Base-by-base conservation (phyloP, 2,329 filamentous ascomycete species). In the Penicillium occitanis region DNA sequence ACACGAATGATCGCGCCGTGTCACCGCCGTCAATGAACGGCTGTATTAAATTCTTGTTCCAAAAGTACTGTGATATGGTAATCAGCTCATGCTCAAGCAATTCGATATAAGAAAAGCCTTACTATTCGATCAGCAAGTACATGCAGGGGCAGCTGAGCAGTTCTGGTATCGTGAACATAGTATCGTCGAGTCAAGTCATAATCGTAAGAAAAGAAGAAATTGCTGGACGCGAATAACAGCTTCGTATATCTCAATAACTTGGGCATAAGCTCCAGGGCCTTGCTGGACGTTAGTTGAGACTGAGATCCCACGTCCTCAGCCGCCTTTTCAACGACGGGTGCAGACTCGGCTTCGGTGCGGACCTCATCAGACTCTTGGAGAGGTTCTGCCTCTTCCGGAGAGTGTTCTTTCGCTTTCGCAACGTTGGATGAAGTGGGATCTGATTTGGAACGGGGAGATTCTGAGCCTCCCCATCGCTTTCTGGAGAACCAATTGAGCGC, bases 141-240 rank as follows among this genome's bases (percentile, higher is more conserved):
- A 75, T 92, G 86, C 3, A 97, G 81, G 5, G 93, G 89, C 4
- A 86, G 70, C 55, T 84, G 83, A 14, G 80, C 78, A 28, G 73
- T 77, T 37, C 74, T 72, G 7, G 76, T 64, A 53, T 77, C 76
- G 71, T 81, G 78, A 44, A 76, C 75, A 62, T 77, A 76, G 68
- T 86, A 76, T 64, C 86, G 88, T 65, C 90, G 86, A 0, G 95
- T 98, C 61, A 99, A 86, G 75, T 99, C 93, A 75, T 94, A 86
- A 70, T 99, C 95, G 76, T 99, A 97, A 0, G 93, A 93, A 77
- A 94, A 99, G 81, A 90, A 98, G 77, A 97, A 98, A 76, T 92
- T 97, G 69, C 86, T 86, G 0, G 90, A 93, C 0, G 91, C 89
- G 74, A 97, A 94, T 67, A 97, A 87, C 64, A 98, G 87, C 73